These are phyloP conservation scores for Fusarium sp. DNA, from an alignment of 2,329 filamentous ascomycete species.

Conservation along the genomic window DNA sequence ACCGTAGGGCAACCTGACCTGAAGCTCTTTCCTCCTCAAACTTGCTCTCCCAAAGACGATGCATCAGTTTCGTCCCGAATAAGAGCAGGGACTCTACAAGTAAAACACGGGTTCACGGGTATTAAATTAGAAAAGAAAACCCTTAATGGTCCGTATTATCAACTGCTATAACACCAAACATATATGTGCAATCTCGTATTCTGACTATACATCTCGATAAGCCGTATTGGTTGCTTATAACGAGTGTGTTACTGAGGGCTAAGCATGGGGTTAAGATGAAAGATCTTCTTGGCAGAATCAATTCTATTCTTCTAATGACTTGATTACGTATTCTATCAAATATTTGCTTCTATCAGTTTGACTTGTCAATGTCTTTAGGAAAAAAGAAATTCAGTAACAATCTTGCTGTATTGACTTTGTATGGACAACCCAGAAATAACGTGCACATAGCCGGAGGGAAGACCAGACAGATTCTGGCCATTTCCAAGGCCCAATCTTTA, in stretches of 20 bases:
- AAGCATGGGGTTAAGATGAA: slow-evolving; percentile 19
- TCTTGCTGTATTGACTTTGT: background rate
- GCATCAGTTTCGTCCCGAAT: slow-evolving; percentile 8
- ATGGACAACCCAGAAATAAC: background rate
- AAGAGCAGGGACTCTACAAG: slow-evolving; percentile 21
- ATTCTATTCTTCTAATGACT: background rate
- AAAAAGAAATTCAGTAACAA: background rate
- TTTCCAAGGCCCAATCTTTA: background rate
- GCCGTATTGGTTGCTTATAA: slow-evolving; percentile 7
- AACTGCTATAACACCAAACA: background rate
- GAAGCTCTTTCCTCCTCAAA: slow-evolving; percentile 23
- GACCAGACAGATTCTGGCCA: background rate
- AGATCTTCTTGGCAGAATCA: slow-evolving; percentile 13
- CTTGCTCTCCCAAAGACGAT: background rate
- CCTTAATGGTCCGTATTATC: slow-evolving; percentile 1
- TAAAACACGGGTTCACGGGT: background rate
- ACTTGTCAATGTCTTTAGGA: background rate
- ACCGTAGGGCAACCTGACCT: slow-evolving; percentile 1
- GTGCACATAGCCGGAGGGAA: background rate
- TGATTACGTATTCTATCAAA: background rate
- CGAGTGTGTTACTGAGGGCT: slow-evolving; percentile 4
- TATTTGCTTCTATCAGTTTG: background rate
- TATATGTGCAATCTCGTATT: background rate
- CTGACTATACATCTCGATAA: background rate
- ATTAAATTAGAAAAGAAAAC: slow-evolving; percentile 1